phyloP scores from a whole-genome alignment of 2,329 filamentous ascomycete species.

The Didymella arachidicola region DNA sequence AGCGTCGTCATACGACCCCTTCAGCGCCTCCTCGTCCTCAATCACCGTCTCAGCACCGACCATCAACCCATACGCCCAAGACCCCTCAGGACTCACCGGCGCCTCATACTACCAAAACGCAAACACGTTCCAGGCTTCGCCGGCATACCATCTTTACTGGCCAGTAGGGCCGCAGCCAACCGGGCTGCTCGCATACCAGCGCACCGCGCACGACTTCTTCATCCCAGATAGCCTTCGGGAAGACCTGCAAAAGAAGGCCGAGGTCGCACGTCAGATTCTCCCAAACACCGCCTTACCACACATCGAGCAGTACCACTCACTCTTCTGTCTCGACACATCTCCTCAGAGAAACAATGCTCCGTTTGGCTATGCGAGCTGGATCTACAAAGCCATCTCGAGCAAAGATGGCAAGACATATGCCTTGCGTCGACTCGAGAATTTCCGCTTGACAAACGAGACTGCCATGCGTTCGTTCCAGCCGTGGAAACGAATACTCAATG shows the following conservation, averaged over 20 bases:
- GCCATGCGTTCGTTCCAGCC: conserved; percentile 85
- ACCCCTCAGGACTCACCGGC: conserved; percentile 67
- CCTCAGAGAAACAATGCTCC: conserved; percentile 78
- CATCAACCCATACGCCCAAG: conserved; percentile 76
- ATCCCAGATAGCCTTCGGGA: conserved; percentile 85
- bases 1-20: conserved; percentile 54
- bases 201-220: conserved; percentile 89
- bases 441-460: conserved; percentile 85
- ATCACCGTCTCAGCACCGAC: conserved; percentile 47
- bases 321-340: conserved; percentile 86
- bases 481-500: conserved; percentile 86
- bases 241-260: conserved; percentile 86
- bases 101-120: conserved; percentile 71
- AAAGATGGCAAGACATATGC: conserved; percentile 92
- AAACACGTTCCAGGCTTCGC: conserved; percentile 62
- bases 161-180: conserved; percentile 84
- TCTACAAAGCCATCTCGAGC: conserved; percentile 90
- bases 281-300: conserved; percentile 78
- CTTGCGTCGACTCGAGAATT: conserved; percentile 85
- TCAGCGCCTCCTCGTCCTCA: conserved; percentile 48
- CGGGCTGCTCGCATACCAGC: conserved; percentile 83
- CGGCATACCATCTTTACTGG: conserved; percentile 85
- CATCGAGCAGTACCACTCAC: conserved; percentile 88
- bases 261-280: conserved; percentile 83
- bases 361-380: conserved; percentile 90